These are phyloP conservation scores for Rhynchospora tenuis DNA, from an alignment of 176 grass and related monocot species.

Conservation along the genomic window DNA sequence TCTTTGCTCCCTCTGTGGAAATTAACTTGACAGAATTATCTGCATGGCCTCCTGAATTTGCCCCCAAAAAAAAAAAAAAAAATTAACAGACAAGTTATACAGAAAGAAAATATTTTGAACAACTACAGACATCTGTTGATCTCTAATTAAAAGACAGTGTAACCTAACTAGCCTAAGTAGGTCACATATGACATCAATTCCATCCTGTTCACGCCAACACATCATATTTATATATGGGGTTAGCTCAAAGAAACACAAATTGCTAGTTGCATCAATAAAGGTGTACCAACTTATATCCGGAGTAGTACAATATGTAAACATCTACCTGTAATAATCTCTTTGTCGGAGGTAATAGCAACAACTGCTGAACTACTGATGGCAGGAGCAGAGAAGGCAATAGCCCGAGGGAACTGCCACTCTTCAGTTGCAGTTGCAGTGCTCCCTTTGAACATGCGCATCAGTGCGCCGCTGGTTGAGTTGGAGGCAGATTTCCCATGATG, in stretches of 20 bases:
- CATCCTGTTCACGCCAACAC: neutral
- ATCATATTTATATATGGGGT: neutral
- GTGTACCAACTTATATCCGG: neutral
- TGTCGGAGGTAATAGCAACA: slow-evolving; percentile 82
- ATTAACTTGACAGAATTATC: slow-evolving; percentile 89
- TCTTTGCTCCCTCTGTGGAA: slow-evolving; percentile 78
- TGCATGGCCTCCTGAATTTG: slow-evolving; percentile 78
- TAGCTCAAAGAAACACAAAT: neutral
- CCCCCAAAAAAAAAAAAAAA: slow-evolving; percentile 15
- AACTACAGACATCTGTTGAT: neutral
- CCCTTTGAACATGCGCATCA: slow-evolving; percentile 98
- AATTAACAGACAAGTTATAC: slow-evolving; percentile 1
- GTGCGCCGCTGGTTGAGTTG: slow-evolving; percentile 59
- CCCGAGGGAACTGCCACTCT: slow-evolving; percentile 72
- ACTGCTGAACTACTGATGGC: slow-evolving; percentile 60
- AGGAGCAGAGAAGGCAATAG: slow-evolving; percentile 79
- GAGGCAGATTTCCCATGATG: slow-evolving; percentile 54
- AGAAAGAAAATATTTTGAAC: neutral
- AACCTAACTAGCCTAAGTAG: neutral
- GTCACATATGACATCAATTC: neutral
- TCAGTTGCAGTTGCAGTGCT: slow-evolving; percentile 46
- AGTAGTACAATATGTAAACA: slow-evolving; percentile 22
- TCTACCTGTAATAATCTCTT: slow-evolving; percentile 84
- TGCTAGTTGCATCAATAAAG: neutral
- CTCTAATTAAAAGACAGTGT: neutral